These are phyloP conservation scores for Fusarium caatingaense DNA, from an alignment of 2,329 filamentous ascomycete genomes.

Conservation along the genomic window DNA sequence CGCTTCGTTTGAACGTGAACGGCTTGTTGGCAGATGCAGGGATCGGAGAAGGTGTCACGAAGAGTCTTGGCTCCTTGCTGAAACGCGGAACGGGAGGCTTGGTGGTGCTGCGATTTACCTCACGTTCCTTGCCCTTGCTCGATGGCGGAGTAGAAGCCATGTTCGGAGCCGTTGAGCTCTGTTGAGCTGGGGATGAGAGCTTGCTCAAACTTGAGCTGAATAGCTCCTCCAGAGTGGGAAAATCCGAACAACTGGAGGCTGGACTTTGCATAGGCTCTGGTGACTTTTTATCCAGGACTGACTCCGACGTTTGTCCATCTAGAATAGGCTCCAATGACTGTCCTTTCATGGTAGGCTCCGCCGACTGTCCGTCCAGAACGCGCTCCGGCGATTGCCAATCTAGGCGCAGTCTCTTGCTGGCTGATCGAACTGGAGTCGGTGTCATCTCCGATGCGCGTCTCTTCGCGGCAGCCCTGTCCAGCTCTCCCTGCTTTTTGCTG, in stretches of 20 bases:
- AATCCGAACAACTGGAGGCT: not conserved
- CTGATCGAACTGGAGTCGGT: accelerated
- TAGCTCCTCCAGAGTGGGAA: not conserved
- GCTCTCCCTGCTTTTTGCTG: not conserved
- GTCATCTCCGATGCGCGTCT: not conserved
- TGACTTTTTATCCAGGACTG: not conserved
- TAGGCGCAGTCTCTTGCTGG: not conserved
- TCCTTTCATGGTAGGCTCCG: not conserved
- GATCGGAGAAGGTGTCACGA: not conserved
- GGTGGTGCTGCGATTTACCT: accelerated
- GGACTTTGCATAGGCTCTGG: not conserved
- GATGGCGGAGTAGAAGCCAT: not conserved
- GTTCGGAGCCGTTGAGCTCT: not conserved
- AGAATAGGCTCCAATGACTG: not conserved
- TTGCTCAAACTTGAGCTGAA: not conserved
- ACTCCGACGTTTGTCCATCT: not conserved
- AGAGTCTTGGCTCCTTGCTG: not conserved
- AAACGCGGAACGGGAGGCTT: not conserved
- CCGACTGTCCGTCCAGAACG: not conserved
- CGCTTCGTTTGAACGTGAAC: not conserved
- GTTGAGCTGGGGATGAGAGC: accelerated
- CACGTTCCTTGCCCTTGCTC: accelerated
- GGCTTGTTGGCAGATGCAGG: not conserved
- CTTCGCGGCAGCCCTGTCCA: not conserved
- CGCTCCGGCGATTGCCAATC: accelerated